phyloP scores from a whole-genome alignment of 768 basidiomycete species.

The Tricholoma sp. region DNA sequence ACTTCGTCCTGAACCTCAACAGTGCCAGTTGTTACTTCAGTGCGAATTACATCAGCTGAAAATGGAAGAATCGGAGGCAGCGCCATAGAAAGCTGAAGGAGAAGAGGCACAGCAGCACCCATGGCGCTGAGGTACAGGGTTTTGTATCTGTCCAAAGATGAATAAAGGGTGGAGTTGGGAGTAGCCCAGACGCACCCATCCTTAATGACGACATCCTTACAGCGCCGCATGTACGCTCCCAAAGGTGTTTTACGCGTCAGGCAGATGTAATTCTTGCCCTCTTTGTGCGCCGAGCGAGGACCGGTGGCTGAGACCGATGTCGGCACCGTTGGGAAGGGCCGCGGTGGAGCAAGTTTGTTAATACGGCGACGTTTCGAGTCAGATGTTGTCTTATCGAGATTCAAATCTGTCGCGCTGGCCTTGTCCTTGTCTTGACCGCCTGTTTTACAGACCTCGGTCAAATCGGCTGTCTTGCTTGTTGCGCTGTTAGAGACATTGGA shows the following conservation, averaged over 20 bases:
- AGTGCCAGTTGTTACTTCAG: conserved; percentile 62
- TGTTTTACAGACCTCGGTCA: neutral
- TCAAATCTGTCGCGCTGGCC: neutral
- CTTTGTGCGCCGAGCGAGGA: conserved; percentile 70
- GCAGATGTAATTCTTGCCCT: conserved; percentile 80
- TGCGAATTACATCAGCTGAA: conserved; percentile 53
- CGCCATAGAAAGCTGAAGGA: conserved; percentile 63
- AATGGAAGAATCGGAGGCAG: conserved; percentile 73
- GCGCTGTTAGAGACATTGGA: conserved; percentile 9
- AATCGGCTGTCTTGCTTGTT: neutral
- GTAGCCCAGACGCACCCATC: conserved; percentile 50
- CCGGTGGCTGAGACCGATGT: conserved; percentile 75
- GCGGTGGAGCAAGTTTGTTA: conserved; percentile 64
- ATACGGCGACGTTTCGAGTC: conserved; percentile 29
- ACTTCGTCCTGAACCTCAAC: conserved; percentile 77
- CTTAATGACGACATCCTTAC: conserved; percentile 65
- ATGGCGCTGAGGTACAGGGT: conserved; percentile 73
- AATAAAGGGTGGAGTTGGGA: neutral
- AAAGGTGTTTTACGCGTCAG: conserved; percentile 72
- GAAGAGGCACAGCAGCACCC: conserved; percentile 86
- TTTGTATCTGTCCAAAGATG: conserved; percentile 48
- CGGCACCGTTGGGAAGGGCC: conserved; percentile 75
- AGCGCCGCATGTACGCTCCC: conserved; percentile 70
- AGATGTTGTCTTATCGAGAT: neutral
- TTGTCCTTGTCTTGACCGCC: neutral